Evolutionary conservation across 2,329 filamentous ascomycete species (phyloP).

Genomic region (Teratosphaeria epicoccoides): DNA sequence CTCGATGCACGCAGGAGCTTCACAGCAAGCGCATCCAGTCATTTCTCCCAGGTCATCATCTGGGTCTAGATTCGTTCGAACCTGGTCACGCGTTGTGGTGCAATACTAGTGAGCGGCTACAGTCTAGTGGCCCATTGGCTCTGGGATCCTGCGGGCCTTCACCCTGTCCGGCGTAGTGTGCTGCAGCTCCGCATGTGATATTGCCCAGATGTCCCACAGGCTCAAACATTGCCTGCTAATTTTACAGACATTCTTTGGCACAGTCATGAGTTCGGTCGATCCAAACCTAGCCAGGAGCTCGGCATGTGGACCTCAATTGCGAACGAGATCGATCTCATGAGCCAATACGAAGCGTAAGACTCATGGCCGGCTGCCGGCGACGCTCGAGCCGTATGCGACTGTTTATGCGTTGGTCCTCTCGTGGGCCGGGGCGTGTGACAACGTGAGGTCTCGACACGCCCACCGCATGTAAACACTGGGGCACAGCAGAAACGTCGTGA

Average conservation of each 20-base stretch:
- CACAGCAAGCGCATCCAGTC: constrained; percentile 10
- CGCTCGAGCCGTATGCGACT: neutral
- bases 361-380: neutral
- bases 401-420: neutral
- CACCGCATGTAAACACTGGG: constrained; percentile 14
- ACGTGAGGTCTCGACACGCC: neutral
- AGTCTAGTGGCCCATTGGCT: constrained; percentile 5
- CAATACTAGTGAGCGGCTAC: constrained; percentile 12
- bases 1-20: constrained; percentile 6
- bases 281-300: too few species aligned
- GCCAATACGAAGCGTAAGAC: neutral
- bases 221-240: too few species aligned
- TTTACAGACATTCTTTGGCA: too few species aligned
- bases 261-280: too few species aligned
- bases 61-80: constrained; percentile 12
- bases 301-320: neutral
- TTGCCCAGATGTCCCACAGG: neutral
- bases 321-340: neutral
- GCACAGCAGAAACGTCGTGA: constrained; percentile 10
- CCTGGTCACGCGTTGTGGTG: constrained; percentile 5
- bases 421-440: neutral
- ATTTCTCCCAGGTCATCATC: constrained; percentile 1
- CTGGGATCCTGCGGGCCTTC: neutral
- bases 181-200: neutral
- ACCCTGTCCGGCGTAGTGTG: neutral